These are phyloP conservation scores for Leccinum longicurvipes DNA, from an alignment of 768 basidiomycete species.

Conservation along the genomic window DNA sequence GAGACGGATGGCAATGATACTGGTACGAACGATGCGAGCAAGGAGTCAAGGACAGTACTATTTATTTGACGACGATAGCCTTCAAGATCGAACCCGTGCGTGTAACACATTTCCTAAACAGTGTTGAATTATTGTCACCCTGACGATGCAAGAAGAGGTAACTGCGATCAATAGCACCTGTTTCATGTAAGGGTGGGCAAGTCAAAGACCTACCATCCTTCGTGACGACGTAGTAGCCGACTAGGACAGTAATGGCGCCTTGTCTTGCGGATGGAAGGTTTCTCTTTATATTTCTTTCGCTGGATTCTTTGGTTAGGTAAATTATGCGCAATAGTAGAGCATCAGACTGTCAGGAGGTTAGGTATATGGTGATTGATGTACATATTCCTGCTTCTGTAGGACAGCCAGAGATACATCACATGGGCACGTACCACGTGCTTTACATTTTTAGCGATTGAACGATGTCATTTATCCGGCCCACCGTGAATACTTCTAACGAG, in stretches of 20 bases:
- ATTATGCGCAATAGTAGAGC: background rate
- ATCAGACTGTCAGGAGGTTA: background rate
- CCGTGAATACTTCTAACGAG: background rate
- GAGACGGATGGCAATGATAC: background rate
- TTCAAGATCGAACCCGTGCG: no score
- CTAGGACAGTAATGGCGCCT: background rate
- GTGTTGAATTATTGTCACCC: background rate
- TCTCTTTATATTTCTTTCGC: background rate
- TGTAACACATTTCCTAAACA: background rate
- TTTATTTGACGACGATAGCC: background rate
- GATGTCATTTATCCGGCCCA: background rate
- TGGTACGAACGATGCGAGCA: slow-evolving; percentile 3
- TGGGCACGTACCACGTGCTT: background rate
- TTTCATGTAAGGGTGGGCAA: background rate
- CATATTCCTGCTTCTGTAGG: background rate
- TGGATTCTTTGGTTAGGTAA: background rate
- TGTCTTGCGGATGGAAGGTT: background rate
- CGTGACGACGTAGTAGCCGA: background rate
- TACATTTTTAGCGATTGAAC: no score
- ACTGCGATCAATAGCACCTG: background rate
- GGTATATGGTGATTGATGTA: background rate
- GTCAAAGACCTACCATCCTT: background rate
- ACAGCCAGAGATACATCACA: background rate
- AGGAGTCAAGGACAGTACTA: background rate
- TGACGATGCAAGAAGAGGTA: background rate